Evolutionary conservation across 257 asterid species (phyloP), one percentile per base, ranked within the genome.

Genomic region (Solanum gracilifrons): DNA sequence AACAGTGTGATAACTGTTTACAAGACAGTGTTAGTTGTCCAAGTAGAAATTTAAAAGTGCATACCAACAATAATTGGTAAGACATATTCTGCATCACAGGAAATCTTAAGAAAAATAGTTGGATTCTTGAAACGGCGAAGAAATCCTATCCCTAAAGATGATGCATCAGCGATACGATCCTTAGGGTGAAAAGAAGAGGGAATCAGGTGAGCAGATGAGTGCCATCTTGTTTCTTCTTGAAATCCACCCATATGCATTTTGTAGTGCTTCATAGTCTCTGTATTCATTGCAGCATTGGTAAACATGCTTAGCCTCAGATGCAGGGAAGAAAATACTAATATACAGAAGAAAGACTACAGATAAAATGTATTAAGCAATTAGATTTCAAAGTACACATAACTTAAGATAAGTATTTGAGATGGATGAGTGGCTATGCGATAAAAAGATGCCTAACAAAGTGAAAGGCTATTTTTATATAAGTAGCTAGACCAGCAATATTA

Each of bases 41-140:
- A 39, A 35, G 37, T 20, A 37, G 72, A 85, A 55, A 20, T 82
- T 8, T 43, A 76, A 86, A 80, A 29, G 23, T 79, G 27, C 80
- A 23, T 89, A 91, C 93, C 93, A 79, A 89, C 93, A 86, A 82
- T 69, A 82, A 91, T 86, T 6, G 93, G 93, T 9, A 91, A 41
- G 68, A 91, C 85, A 39, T 88, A 91, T 72, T 91, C 92, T 21
- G 90, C 93, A 51, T 90, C 92, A 84, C 93, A 91, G 29, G 92
- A 90, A 77, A 91, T 87, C 74, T 91, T 89, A 29, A 91, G 92
- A 87, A 91, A 91, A 76, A 91, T 91, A 82, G 93, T 87, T 20
- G 92, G 92, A 83, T 60, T 84, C 88, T 86, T 84, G 87, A 88
- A 91, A 13, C 86, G 88, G 43, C 84, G 91, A 86, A 89, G 91